phyloP scores from a whole-genome alignment of 1,139 yeast species.

The Hyphopichia fennica region DNA sequence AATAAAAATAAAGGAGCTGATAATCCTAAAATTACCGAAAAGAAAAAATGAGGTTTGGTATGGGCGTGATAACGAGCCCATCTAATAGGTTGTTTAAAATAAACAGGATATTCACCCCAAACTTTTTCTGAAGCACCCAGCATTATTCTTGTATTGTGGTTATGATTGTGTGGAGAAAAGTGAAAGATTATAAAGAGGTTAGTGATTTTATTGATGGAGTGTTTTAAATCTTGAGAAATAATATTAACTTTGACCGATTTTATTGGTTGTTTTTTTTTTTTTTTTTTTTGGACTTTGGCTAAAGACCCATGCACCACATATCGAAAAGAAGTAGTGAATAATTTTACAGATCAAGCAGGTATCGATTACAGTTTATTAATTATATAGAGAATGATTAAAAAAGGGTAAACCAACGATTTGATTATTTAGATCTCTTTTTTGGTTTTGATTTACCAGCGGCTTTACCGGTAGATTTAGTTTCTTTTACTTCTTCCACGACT shows the following conservation, averaged over 20 bases:
- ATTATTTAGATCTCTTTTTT: conserved; percentile 14
- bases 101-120: conserved; percentile 59
- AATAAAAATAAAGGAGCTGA: conserved; percentile 65
- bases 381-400: too few species aligned
- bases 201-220: background rate
- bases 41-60: conserved; percentile 76
- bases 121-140: conserved; percentile 33
- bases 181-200: background rate
- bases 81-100: conserved; percentile 62
- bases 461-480: conserved; percentile 14
- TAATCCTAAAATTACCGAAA: conserved; percentile 65
- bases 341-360: too few species aligned
- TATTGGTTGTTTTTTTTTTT: conserved; percentile 8
- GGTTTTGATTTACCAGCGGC: conserved; percentile 10
- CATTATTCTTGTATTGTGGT: conserved; percentile 1
- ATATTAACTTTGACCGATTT: conserved; percentile 9
- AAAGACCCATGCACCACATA: too few species aligned
- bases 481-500: conserved; percentile 16
- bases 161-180: background rate
- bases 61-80: conserved; percentile 82
- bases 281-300: too few species aligned
- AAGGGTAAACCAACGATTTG: too few species aligned
- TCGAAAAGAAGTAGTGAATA: too few species aligned
- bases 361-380: too few species aligned
- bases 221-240: conserved; percentile 1